Evolutionary conservation across 345 rosid genomes (phyloP), one percentile per base, ranked within the genome.

Genomic region (Arabidopsis suecica): DNA sequence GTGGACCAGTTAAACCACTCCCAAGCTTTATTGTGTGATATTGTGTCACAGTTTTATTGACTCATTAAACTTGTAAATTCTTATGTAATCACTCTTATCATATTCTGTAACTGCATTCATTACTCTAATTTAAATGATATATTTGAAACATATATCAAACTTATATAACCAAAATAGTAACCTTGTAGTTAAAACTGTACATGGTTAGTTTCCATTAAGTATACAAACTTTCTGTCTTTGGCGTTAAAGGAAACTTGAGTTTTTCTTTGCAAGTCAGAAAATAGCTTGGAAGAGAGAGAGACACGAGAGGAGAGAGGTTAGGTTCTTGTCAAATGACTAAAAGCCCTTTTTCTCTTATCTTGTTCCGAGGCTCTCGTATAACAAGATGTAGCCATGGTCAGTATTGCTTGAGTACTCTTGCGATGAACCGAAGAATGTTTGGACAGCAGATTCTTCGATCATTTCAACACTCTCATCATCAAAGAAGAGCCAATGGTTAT

Each of bases 391-490:
- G 30, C 97, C 97, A 5, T 94, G 96, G 77, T 94, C 96, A 3
- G 93, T 91, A 76, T 88, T 88, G 81, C 92, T 90, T 0, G 96
- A 87, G 71, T 84, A 94, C 65, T 91, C 97, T 80, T 94, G 93
- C 1, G 96, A 88, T 1, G 97, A 91, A 40, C 96, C 91, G 9
- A 94, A 94, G 84, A 94, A 90, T 30, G 97, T 91, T 73, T 91
- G 92, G 76, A 91, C 96, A 7, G 91, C 89, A 61, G 97, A 87
- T 82, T 91, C 96, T 7, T 91, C 97, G 2, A 90, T 88, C 86
- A 94, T 91, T 83, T 91, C 97, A 63, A 91, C 95, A 13, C 84
- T 94, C 78, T 94, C 96, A 3, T 94, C 97, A 40, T 90, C 98
- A 47, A 94, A 91, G 82, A 91, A 90, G 68, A 90, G 79, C 95